Evolutionary conservation across 495 filamentous ascomycete genomes (phyloP), one percentile per base, ranked within the genome.

Genomic region (Pyrenula aspistea): DNA sequence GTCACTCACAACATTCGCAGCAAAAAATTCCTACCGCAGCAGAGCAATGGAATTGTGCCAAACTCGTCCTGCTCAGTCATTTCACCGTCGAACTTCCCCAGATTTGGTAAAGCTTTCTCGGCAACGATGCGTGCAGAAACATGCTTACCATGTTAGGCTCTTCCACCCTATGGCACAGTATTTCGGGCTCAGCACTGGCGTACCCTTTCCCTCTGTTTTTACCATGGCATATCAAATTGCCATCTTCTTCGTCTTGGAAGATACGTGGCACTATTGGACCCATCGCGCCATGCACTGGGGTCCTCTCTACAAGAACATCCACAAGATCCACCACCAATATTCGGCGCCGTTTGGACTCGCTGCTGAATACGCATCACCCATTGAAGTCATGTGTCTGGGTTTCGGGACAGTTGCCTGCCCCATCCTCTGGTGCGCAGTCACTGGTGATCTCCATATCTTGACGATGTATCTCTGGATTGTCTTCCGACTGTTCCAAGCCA

Each of bases 391-490:
- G 89, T 79, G 92, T 49, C 84, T 98, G n/a, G 93, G 91, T n/a
- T 78, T 94, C 48, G 93, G 93, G 59, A 88, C 89, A 0, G 85
- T 97, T 61, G 81, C 85, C 53, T 74, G 77, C 42, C 93, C 93
- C 19, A 88, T 97, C 60, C 60, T 95, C 12, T 95, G 88, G 87
- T 89, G 85, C 63, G 83, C 85, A 15, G 51, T 92, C 60, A 96
- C 91, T 24, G 80, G 83, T 49, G 81, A 98, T 53, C 76, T 98
- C 19, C 93, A 98, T 70, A 89, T 98, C 51, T 71, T 95, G 64
- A 98, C 93, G 56, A 96, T 98, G 88, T 98, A 97, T 71, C 66
- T 92, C 56, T 98, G 92, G 92, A 97, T 97, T 65, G 78, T 91
- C 48, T 73, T 88, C 61, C 89, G 93, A 57, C 77, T 98, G 15